Evolutionary conservation across 2,329 filamentous ascomycete genomes (phyloP).

Genomic region (Fusarium sp.): DNA sequence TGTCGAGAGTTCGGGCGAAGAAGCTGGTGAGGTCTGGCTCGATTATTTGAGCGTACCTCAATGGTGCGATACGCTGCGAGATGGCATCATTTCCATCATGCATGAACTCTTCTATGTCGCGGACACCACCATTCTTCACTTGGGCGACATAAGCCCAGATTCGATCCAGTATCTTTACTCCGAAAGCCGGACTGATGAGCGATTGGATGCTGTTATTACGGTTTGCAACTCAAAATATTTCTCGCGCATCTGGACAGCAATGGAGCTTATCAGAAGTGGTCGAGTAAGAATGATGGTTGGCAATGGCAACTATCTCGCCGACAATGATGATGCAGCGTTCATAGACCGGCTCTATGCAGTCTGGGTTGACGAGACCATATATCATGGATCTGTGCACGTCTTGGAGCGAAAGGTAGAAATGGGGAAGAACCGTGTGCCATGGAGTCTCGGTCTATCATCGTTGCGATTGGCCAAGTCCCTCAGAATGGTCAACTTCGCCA

Average conservation of each 20-base stretch:
- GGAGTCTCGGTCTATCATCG: background rate
- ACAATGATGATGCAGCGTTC: background rate
- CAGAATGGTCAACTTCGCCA: background rate
- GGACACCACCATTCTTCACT: background rate
- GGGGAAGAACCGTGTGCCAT: background rate
- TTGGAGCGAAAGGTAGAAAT: background rate
- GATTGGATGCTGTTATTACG: background rate
- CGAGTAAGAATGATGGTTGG: background rate
- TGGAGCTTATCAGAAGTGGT: constrained; percentile 5
- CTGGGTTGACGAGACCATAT: background rate
- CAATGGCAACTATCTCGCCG: background rate
- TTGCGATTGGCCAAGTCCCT: background rate
- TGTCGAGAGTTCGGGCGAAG: background rate
- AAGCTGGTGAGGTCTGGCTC: background rate
- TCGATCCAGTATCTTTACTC: background rate
- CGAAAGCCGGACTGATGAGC: background rate
- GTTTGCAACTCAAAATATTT: constrained; percentile 6
- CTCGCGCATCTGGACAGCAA: background rate
- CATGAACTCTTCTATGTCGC: background rate
- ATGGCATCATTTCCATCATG: background rate
- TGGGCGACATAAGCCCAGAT: background rate
- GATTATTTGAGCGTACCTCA: background rate
- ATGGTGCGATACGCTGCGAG: background rate
- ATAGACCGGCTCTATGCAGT: accelerated
- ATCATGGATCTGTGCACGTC: background rate